Conservation (phyloP, 108 stramenopile species). For the Chaetoceros tenuissimus region DNA sequence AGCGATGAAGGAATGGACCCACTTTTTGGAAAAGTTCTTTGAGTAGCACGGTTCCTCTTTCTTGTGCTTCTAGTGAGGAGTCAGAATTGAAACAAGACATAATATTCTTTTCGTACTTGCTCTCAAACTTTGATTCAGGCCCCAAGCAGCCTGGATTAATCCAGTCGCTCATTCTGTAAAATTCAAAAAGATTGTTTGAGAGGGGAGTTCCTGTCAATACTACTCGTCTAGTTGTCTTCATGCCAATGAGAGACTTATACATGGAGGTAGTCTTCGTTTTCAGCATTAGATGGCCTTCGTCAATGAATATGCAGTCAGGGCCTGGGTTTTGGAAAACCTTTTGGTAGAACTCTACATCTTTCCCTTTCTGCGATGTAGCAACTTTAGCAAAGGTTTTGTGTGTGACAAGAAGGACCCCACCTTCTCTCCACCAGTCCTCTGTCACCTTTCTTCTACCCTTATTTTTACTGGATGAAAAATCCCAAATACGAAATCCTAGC, state of each 20-base stretch:
- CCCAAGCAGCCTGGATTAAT: conserved; percentile 46
- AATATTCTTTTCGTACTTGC: conserved; percentile 39
- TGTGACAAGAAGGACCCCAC: conserved; percentile 49
- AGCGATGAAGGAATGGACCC: conserved; percentile 44
- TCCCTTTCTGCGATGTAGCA: conserved; percentile 7
- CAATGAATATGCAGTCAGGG: conserved; percentile 49
- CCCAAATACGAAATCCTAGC: conserved; percentile 21
- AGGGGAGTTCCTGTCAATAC: conserved; percentile 56
- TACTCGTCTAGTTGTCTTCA: conserved; percentile 42
- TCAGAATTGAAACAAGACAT: conserved; percentile 41
- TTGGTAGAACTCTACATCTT: conserved; percentile 13
- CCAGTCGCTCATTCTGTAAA: conserved; percentile 51
- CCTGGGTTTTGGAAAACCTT: conserved; percentile 32
- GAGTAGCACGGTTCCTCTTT: neutral
- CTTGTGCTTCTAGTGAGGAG: conserved; percentile 8
- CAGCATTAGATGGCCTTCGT: conserved; percentile 67
- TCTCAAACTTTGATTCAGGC: conserved; percentile 27
- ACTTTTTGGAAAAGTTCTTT: conserved; percentile 26
- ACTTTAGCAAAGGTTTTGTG: conserved; percentile 21
- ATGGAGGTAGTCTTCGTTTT: conserved; percentile 33
- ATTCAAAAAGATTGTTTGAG: conserved; percentile 50
- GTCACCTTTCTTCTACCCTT: conserved; percentile 13
- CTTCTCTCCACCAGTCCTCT: conserved; percentile 33
- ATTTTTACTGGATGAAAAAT: conserved; percentile 9
- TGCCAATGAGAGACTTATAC: conserved; percentile 29